phyloP scores from a whole-genome alignment of 225 moss, liverwort and hornwort species.

The Pleurozium schreberi region DNA sequence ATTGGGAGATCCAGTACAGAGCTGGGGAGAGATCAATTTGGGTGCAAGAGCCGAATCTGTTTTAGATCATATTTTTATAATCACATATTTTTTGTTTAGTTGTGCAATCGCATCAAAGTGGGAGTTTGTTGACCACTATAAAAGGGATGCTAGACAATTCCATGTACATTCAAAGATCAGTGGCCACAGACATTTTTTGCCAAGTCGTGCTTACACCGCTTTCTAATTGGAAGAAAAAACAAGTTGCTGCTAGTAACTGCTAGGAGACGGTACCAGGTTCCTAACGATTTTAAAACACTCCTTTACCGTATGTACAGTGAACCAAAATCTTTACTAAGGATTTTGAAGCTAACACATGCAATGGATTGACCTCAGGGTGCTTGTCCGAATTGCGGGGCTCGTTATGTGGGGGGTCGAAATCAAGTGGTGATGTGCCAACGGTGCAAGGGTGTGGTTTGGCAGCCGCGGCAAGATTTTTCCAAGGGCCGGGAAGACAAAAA shows the following conservation, averaged over 20 bases:
- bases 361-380: conserved; percentile 33
- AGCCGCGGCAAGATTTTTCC: conserved; percentile 93
- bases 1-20: not conserved
- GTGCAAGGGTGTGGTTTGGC: conserved; percentile 97
- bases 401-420: conserved; percentile 76
- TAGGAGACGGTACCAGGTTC: not conserved
- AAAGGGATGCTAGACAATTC: not conserved
- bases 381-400: conserved; percentile 89
- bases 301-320: not conserved
- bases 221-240: not conserved
- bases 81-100: too few relatives aligned
- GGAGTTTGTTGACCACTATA: not conserved
- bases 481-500: conserved; percentile 57
- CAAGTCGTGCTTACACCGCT: not conserved
- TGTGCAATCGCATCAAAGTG: not conserved
- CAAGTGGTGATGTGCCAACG: conserved; percentile 84
- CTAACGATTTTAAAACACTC: not conserved
- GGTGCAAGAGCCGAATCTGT: not conserved
- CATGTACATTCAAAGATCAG: not conserved
- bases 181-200: not conserved
- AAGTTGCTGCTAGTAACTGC: not conserved
- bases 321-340: not conserved
- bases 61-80: not conserved
- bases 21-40: not conserved
- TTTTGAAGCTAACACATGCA: not conserved